Evolutionary conservation across 345 rosid genomes (phyloP).

Genomic region (Eucalyptus urophylla): DNA sequence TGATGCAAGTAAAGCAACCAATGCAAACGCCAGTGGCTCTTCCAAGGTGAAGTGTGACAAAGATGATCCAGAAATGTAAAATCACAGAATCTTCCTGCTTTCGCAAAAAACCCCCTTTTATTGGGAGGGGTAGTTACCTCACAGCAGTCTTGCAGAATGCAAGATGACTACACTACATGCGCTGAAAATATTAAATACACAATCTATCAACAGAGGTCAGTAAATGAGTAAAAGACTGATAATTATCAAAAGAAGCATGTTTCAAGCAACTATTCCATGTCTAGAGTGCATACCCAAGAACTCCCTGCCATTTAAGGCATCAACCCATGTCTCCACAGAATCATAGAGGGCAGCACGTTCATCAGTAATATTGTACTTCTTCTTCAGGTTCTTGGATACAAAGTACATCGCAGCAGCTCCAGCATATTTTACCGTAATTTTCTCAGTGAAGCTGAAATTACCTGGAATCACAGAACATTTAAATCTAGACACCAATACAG

Average conservation of each 20-base stretch:
- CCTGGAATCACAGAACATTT: conserved; percentile 14
- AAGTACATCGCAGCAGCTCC: conserved; percentile 73
- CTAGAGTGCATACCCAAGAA: conserved; percentile 30
- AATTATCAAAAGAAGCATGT: neutral
- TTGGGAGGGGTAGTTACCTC: neutral
- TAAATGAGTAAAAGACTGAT: neutral
- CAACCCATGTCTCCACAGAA: conserved; percentile 60
- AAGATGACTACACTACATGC: neutral
- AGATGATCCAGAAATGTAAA: neutral
- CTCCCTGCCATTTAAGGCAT: conserved; percentile 43
- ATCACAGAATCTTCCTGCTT: neutral
- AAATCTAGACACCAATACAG: neutral
- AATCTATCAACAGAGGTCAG: neutral
- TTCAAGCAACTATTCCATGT: neutral
- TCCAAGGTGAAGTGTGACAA: neutral
- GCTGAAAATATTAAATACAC: neutral
- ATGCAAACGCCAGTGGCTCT: neutral
- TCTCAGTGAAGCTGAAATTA: conserved; percentile 31
- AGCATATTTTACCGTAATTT: neutral
- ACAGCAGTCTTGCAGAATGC: neutral
- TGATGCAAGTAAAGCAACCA: neutral
- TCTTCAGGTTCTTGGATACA: conserved; percentile 61
- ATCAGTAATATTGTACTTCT: conserved; percentile 56
- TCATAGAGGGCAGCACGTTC: conserved; percentile 55
- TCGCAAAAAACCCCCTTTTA: neutral